A percentile compares a stretch with the other conserved stretches of the same genome.
These are phyloP conservation scores for Phialemoniopsis sp. DNA, from an alignment of 2,329 filamentous ascomycete species.

Conservation along the genomic window DNA sequence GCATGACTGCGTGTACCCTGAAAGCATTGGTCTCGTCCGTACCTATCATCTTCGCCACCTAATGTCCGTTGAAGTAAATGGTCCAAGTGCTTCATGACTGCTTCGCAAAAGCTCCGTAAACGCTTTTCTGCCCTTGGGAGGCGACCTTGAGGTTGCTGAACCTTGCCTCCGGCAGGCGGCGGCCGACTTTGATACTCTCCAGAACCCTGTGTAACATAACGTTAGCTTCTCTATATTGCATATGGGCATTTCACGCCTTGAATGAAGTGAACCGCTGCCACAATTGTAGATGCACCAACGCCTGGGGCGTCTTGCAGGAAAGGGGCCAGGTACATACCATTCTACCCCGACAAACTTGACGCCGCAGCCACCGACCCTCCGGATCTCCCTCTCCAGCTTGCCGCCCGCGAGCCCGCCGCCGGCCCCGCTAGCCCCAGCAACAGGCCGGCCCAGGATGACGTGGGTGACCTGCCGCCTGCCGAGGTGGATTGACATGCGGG, in stretches of 20 bases:
- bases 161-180: conserved; percentile 67
- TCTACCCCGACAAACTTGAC: conserved; percentile 78
- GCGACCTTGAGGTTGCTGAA: conserved; percentile 64
- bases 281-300: too few species aligned
- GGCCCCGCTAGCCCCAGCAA: conserved; percentile 35
- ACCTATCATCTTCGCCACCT: neutral
- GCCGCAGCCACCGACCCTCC: conserved; percentile 59
- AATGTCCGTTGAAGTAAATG: too few species aligned
- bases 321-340: conserved; percentile 51
- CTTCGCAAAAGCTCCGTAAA: conserved; percentile 39
- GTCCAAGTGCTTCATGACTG: neutral
- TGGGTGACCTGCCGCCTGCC: conserved; percentile 76
- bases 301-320: conserved; percentile 3
- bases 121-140: conserved; percentile 58
- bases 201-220: conserved; percentile 56
- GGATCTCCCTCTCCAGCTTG: conserved; percentile 81
- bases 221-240: neutral
- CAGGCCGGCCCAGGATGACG: conserved; percentile 68
- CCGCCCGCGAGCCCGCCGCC: conserved; percentile 72
- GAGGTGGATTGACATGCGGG: conserved; percentile 63
- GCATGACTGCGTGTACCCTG: conserved; percentile 2
- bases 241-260: conserved; percentile 3
- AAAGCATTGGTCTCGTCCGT: neutral
- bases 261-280: too few species aligned
- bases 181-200: conserved; percentile 76